Evolutionary conservation across 192 early-diverging fungal species (phyloP), one percentile per base, ranked within the genome.

Genomic region (Coemansia sp.): DNA sequence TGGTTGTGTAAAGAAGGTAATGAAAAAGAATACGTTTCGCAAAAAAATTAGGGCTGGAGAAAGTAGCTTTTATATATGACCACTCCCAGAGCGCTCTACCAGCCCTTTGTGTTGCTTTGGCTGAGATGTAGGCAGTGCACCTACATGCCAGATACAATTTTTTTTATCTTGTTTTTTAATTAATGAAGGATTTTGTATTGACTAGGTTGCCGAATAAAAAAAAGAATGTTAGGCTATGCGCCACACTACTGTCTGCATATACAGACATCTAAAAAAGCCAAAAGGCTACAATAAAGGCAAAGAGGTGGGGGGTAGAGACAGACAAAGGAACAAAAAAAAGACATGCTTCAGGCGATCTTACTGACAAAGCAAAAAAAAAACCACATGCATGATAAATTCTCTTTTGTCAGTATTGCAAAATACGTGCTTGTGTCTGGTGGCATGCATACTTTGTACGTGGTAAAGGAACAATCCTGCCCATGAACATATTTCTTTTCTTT

Each of bases 251-350:
- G 49, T 51, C 49, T 51, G 49, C 49, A 22, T 20, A 22, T 51
- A 51, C 49, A 51, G 5, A n/a, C 49, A 20, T 51, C 2, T n/a
- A 9, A 20, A 51, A 20, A 51, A 22, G 6, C 8, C 3, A 24
- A 51, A 51, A 51, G 49, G 49, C 9, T 10, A 20, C 49, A 51
- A 51, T 51, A 51, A 10, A n/a, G 20, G n/a, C 49, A 51, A 51
- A 51, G 49, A 5, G 7, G 36, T 38, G 36, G 36, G 9, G n/a
- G 36, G 36, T 38, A 8, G 36, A 38, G 36, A 38, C 36, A 38
- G 49, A 51, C 49, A 51, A 51, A 51, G 49, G 9, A n/a, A 24
- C 49, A 51, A 51, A 51, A 9, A 51, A n/a, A 20, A 51, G 49
- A 51, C 49, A 51, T 22, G 49, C 22, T 20, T n/a, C 2, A 46